Evolutionary conservation across 352 stramenopile genomes (phyloP).

Genomic region (Vaucheria bursata): DNA sequence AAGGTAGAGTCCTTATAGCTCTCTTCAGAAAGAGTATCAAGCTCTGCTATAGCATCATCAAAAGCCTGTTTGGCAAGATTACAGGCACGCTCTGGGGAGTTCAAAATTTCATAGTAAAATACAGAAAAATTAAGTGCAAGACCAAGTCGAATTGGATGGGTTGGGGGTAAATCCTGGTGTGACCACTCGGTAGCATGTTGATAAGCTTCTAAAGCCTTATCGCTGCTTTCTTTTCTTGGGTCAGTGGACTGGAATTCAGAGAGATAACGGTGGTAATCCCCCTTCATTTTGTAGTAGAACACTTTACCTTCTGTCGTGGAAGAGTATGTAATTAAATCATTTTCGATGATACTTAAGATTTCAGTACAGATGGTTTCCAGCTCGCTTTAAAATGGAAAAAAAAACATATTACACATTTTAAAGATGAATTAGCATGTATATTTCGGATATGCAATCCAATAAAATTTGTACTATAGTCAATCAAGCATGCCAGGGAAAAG

Average conservation of each 20-base stretch:
- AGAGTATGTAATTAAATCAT: conserved; percentile 92
- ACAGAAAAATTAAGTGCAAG: conserved; percentile 96
- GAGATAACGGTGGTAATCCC: conserved; percentile 98
- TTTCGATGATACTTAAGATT: conserved; percentile 93
- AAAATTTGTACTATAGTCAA: too few species aligned
- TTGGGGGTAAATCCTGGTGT: conserved; percentile 87
- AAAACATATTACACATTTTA: neutral
- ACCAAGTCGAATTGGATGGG: conserved; percentile 94
- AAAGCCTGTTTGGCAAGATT: conserved; percentile 91
- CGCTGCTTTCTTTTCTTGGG: conserved; percentile 78
- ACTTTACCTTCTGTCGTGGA: conserved; percentile 91
- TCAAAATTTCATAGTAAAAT: conserved; percentile 99
- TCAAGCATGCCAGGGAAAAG: too few species aligned
- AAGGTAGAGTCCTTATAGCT: conserved; percentile 72
- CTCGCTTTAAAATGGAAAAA: conserved; percentile 52
- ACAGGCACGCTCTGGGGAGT: conserved; percentile 81
- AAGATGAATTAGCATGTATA: too few species aligned
- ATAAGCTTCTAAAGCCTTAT: conserved; percentile 68
- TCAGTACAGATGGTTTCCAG: conserved; percentile 93
- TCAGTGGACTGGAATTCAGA: conserved; percentile 95
- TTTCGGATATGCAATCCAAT: too few species aligned
- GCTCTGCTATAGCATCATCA: conserved; percentile 96
- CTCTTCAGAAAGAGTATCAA: conserved; percentile 98
- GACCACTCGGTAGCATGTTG: conserved; percentile 74
- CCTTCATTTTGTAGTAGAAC: conserved; percentile 99